These are phyloP conservation scores for Apiospora hydei DNA, from an alignment of 2,329 filamentous ascomycete species.

Conservation along the genomic window DNA sequence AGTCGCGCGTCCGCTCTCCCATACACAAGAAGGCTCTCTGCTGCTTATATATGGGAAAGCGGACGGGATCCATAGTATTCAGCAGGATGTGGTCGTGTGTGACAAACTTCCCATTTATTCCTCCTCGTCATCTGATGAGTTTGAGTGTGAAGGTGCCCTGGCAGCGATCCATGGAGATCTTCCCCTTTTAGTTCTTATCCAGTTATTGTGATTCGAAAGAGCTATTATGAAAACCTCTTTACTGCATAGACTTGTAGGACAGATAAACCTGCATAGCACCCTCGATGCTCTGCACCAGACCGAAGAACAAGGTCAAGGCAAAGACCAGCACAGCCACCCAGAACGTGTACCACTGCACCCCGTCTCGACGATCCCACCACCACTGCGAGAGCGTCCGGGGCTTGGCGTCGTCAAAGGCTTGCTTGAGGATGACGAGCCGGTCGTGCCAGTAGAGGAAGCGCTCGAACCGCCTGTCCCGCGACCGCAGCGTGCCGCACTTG, in stretches of 20 bases:
- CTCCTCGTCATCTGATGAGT: too few relatives aligned
- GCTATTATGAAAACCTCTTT: neutral
- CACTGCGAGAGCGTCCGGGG: neutral
- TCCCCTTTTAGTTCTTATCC: too few relatives aligned
- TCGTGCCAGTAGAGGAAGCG: neutral
- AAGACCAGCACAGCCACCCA: neutral
- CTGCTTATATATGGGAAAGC: too few relatives aligned
- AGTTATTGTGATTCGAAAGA: too few relatives aligned
- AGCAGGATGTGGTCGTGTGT: too few relatives aligned
- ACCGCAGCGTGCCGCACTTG: neutral
- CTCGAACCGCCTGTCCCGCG: neutral
- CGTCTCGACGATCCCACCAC: neutral
- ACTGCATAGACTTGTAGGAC: neutral
- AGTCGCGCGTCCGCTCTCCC: too few relatives aligned
- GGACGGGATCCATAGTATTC: too few relatives aligned
- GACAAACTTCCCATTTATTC: too few relatives aligned
- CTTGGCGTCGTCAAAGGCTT: neutral
- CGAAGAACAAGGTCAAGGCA: neutral
- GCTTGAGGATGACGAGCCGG: neutral
- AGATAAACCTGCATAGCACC: neutral
- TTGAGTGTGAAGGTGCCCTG: too few relatives aligned
- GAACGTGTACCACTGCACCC: neutral
- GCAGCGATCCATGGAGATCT: too few relatives aligned
- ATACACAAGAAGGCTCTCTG: too few relatives aligned
- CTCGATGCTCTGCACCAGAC: conserved; percentile 3